These are phyloP conservation scores for Salmacisia buchloeana DNA, from an alignment of 1,284 basidiomycete genomes.

Conservation along the genomic window DNA sequence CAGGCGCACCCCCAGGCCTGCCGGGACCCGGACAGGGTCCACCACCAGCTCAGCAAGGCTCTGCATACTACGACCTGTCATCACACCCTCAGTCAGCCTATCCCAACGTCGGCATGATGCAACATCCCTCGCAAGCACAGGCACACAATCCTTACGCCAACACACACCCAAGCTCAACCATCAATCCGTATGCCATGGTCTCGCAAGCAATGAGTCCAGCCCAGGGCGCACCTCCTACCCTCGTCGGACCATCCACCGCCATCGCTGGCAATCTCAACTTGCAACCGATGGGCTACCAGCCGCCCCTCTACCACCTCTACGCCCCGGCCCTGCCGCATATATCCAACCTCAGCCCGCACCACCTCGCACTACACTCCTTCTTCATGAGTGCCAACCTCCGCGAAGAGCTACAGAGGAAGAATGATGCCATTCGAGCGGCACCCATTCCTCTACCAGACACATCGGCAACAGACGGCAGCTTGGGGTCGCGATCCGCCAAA, in stretches of 20 bases:
- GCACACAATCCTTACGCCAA: neutral
- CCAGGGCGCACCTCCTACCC: neutral
- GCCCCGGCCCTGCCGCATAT: slow-evolving; percentile 61
- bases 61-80: slow-evolving; percentile 10
- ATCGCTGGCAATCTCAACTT: neutral
- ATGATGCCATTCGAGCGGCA: slow-evolving; percentile 60
- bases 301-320: slow-evolving; percentile 87
- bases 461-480: slow-evolving; percentile 52
- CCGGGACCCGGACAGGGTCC: slow-evolving; percentile 2
- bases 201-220: neutral
- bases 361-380: slow-evolving; percentile 54
- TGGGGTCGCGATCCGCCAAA: slow-evolving; percentile 19
- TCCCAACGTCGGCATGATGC: neutral
- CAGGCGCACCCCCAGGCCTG: slow-evolving; percentile 4
- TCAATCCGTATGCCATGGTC: neutral
- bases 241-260: neutral
- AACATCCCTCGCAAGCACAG: neutral
- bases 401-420: slow-evolving; percentile 71
- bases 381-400: slow-evolving; percentile 71
- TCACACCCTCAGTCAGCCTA: neutral
- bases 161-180: neutral
- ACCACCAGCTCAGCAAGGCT: slow-evolving; percentile 17
- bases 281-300: slow-evolving; percentile 17
- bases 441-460: neutral
- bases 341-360: slow-evolving; percentile 54